Percentiles rank a stretch among this genome's conserved stretches.
Conservation (phyloP, 2,329 filamentous ascomycete species). For the Emergomyces pasteurianus region DNA sequence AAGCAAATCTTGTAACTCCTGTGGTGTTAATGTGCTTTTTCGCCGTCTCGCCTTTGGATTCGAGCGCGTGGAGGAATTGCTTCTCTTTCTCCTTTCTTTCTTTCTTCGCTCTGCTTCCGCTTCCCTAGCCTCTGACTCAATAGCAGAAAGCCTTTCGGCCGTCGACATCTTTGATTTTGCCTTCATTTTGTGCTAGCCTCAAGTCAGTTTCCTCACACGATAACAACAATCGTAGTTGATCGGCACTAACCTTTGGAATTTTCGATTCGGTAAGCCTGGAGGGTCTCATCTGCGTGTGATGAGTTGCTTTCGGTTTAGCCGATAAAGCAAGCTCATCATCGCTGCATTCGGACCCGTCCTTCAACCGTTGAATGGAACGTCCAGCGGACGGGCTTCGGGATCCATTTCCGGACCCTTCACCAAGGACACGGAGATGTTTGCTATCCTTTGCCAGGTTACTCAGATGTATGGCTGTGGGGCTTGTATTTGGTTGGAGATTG, state of each 20-base stretch:
- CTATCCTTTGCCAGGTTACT: neutral
- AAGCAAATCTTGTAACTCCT: conserved; percentile 5
- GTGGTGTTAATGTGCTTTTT: conserved; percentile 10
- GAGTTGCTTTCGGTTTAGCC: conserved; percentile 22
- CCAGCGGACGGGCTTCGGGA: neutral
- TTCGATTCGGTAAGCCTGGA: conserved; percentile 19
- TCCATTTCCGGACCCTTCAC: conserved; percentile 6
- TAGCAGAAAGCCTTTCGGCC: conserved; percentile 31
- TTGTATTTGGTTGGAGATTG: conserved; percentile 7
- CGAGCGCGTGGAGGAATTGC: conserved; percentile 16
- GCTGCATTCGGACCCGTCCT: conserved; percentile 10
- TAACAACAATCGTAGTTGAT: neutral
- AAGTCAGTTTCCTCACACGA: conserved; percentile 1
- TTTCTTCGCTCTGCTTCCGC: conserved; percentile 25
- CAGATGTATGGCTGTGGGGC: conserved; percentile 2
- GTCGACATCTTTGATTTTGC: conserved; percentile 23
- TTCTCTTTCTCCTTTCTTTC: conserved; percentile 24
- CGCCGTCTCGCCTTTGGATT: conserved; percentile 18
- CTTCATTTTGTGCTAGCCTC: conserved; percentile 6
- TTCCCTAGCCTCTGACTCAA: conserved; percentile 31
- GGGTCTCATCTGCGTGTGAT: conserved; percentile 19
- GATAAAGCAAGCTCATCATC: conserved; percentile 24
- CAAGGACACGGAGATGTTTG: conserved; percentile 1
- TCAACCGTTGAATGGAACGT: neutral
- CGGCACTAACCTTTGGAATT: conserved; percentile 19